Evolutionary conservation across 2,329 filamentous ascomycete genomes (phyloP).

Genomic region (Monosporascus sp.): DNA sequence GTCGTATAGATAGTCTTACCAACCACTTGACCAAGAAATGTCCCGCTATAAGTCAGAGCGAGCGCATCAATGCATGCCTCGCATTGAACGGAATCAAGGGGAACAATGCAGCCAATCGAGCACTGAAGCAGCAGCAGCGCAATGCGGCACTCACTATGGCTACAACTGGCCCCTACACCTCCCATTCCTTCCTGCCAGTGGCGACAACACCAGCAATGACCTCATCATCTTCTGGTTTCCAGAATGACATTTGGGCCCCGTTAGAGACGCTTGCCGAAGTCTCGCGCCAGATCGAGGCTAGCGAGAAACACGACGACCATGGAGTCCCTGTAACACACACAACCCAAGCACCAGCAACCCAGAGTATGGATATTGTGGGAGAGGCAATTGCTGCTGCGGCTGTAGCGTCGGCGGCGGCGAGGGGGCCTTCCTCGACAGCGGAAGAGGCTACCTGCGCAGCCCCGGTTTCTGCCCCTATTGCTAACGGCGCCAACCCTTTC

Average conservation of each 20-base stretch:
- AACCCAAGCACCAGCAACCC: constrained; percentile 3
- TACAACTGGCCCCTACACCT: constrained; percentile 6
- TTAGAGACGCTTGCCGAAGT: constrained; percentile 85
- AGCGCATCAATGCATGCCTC: constrained; percentile 69
- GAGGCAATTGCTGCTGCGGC: not conserved
- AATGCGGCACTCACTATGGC: constrained; percentile 5
- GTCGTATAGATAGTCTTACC: constrained; percentile 75
- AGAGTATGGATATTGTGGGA: constrained; percentile 5
- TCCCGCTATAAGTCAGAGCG: constrained; percentile 67
- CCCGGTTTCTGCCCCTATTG: constrained; percentile 12
- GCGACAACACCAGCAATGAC: constrained; percentile 11
- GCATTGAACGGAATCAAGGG: constrained; percentile 66
- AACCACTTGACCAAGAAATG: constrained; percentile 84
- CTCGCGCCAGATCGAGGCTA: constrained; percentile 70
- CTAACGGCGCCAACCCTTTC: constrained; percentile 26
- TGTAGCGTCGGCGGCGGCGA: not conserved
- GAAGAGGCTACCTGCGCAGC: constrained; percentile 17
- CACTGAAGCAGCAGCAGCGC: constrained; percentile 1
- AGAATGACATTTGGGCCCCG: constrained; percentile 65
- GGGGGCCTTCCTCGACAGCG: constrained; percentile 2
- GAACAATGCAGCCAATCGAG: constrained; percentile 22
- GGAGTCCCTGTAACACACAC: constrained; percentile 14
- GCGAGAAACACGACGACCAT: constrained; percentile 52
- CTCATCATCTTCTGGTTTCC: constrained; percentile 33
- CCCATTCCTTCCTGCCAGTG: constrained; percentile 1